Evolutionary conservation across 2,329 filamentous ascomycete genomes (phyloP).

Genomic region (Pestalotiopsis sp.): DNA sequence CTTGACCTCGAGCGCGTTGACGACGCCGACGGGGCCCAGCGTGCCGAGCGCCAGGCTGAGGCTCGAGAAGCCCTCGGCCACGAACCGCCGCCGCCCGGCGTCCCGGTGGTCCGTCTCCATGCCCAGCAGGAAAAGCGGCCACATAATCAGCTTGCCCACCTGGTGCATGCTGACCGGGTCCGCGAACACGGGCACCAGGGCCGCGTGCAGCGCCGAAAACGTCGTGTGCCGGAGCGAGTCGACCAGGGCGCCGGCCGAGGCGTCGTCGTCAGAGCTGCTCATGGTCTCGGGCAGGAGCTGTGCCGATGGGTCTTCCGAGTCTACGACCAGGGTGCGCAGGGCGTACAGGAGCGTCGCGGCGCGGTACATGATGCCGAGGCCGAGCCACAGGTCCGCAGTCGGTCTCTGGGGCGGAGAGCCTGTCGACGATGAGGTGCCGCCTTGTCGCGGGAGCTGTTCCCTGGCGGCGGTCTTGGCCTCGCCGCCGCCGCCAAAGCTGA

Average conservation of each 20-base stretch:
- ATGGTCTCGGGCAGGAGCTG: neutral
- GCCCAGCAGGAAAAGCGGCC: conserved; percentile 16
- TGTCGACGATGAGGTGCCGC: neutral
- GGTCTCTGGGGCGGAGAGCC: neutral
- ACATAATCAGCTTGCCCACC: conserved; percentile 17
- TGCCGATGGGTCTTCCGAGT: conserved; percentile 5
- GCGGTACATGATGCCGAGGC: conserved; percentile 12
- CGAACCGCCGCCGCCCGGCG: neutral
- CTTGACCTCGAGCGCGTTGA: conserved; percentile 10
- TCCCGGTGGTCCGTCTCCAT: conserved; percentile 12
- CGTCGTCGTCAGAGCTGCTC: too few species aligned
- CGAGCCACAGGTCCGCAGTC: conserved; percentile 8
- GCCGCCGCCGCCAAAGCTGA: conserved; percentile 8
- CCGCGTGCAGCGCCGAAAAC: neutral
- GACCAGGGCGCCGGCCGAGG: neutral
- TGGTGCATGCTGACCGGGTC: conserved; percentile 13
- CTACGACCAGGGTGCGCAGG: conserved; percentile 13
- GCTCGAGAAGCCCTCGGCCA: conserved; percentile 11
- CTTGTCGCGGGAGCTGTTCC: neutral
- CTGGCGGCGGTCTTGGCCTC: neutral
- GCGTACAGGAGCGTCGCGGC: conserved; percentile 13
- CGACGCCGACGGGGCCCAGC: conserved; percentile 11
- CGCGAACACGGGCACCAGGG: conserved; percentile 11
- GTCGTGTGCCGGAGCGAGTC: conserved; percentile 3
- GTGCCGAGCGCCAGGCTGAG: conserved; percentile 12